phyloP scores from a whole-genome alignment of 129 eudicot genomes.

The Flaveria bidentis region DNA sequence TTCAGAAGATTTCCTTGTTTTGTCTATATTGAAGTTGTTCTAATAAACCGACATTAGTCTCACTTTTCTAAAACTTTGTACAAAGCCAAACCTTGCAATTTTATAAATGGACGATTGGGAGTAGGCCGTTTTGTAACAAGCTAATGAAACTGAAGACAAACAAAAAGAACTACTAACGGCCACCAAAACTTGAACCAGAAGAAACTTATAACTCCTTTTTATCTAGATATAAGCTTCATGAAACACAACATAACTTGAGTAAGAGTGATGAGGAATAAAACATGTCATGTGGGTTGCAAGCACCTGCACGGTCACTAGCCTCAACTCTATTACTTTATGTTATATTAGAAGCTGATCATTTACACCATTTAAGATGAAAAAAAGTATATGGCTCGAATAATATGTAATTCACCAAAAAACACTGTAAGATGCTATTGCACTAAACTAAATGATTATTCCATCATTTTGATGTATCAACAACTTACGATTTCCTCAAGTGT shows the following conservation, averaged over 20 bases:
- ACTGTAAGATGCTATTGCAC: not conserved
- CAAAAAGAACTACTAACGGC: not conserved
- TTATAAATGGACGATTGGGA: not conserved
- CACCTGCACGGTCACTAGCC: not conserved
- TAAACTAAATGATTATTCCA: constrained; percentile 3
- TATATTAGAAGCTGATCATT: constrained; percentile 1
- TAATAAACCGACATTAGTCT: not conserved
- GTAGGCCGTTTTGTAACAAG: not conserved
- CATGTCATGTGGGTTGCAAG: constrained; percentile 10
- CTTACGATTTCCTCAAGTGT: constrained; percentile 82
- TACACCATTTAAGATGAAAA: not conserved
- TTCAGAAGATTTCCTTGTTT: not conserved
- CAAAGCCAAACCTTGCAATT: no score
- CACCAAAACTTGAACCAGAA: not conserved
- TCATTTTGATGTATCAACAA: constrained; percentile 8
- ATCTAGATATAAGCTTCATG: constrained; percentile 1
- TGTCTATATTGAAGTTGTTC: not conserved
- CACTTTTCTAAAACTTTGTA: not conserved
- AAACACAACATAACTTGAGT: not conserved
- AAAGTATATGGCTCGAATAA: not conserved
- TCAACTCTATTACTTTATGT: not conserved
- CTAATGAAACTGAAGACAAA: not conserved
- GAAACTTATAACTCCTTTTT: not conserved
- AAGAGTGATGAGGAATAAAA: not conserved
- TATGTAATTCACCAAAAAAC: not conserved